Conservation (phyloP, 495 filamentous ascomycete species). For the Bacidia rubella region DNA sequence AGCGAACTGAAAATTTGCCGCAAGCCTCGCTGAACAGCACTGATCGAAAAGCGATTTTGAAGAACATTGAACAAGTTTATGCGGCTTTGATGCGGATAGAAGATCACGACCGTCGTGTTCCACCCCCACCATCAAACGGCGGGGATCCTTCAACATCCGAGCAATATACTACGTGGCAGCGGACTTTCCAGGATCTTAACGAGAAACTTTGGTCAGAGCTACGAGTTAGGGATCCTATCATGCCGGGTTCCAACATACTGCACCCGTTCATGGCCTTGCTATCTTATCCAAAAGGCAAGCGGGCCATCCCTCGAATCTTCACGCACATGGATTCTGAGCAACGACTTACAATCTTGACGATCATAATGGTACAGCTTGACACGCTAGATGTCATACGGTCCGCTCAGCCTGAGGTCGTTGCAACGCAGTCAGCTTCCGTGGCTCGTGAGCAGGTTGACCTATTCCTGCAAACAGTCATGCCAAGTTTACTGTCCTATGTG, state of each 20-base stretch:
- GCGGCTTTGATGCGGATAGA: constrained; percentile 80
- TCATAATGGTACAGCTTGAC: constrained; percentile 91
- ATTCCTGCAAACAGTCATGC: constrained; percentile 78
- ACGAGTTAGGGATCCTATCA: constrained; percentile 83
- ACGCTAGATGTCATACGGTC: constrained; percentile 74
- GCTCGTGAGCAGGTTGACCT: constrained; percentile 85
- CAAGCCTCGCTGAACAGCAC: constrained; percentile 33
- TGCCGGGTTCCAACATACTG: constrained; percentile 49
- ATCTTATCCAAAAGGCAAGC: constrained; percentile 90
- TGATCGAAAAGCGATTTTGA: constrained; percentile 70
- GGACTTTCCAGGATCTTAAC: constrained; percentile 57
- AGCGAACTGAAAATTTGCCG: constrained; percentile 54
- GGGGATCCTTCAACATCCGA: constrained; percentile 28
- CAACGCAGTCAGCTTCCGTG: constrained; percentile 51
- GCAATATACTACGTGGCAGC: constrained; percentile 53
- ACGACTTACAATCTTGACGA: constrained; percentile 82
- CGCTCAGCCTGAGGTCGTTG: constrained; percentile 54
- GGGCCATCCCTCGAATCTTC: constrained; percentile 86
- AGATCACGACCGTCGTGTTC: constrained; percentile 83
- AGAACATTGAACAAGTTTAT: constrained; percentile 79
- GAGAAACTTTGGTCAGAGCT: constrained; percentile 67
- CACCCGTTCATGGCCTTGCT: constrained; percentile 97
- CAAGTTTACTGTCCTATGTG: constrained; percentile 71
- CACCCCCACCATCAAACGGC: constrained; percentile 49
- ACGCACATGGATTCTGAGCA: constrained; percentile 84